A percentile compares a stretch with the other conserved stretches of the same genome.
These are phyloP conservation scores for Moelleriella libera DNA, from an alignment of 2,329 filamentous ascomycete species.

Conservation along the genomic window DNA sequence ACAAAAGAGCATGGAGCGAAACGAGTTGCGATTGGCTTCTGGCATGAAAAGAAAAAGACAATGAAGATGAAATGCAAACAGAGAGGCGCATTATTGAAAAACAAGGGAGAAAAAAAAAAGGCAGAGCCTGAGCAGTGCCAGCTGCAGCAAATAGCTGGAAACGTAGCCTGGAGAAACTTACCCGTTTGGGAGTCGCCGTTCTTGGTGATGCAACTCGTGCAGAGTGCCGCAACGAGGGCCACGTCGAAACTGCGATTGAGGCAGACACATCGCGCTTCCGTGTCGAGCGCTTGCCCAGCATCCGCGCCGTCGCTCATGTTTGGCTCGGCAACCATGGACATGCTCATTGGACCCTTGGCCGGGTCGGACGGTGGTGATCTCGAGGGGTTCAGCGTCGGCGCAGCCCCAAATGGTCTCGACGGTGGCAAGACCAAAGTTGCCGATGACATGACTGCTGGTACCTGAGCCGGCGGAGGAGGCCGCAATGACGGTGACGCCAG, in stretches of 20 bases:
- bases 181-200: slow-evolving; percentile 16
- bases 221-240: slow-evolving; percentile 20
- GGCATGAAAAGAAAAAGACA: neutral
- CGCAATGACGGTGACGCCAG: neutral
- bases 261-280: slow-evolving; percentile 22
- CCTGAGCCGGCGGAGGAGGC: neutral
- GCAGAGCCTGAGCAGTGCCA: neutral
- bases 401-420: too few species aligned
- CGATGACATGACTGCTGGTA: neutral
- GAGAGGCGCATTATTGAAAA: too few species aligned
- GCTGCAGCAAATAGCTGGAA: neutral
- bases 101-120: neutral
- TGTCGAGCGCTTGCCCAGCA: slow-evolving; percentile 5
- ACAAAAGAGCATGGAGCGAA: too few species aligned
- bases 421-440: neutral
- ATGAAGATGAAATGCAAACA: neutral
- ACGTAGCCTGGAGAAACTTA: slow-evolving; percentile 10
- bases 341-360: neutral
- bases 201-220: slow-evolving; percentile 21
- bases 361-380: neutral
- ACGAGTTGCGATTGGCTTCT: too few species aligned
- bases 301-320: neutral
- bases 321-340: neutral
- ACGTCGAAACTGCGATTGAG: slow-evolving; percentile 25
- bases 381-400: neutral